Conservation (phyloP, 495 filamentous ascomycete species). For the Lasiosphaeria ovina region DNA sequence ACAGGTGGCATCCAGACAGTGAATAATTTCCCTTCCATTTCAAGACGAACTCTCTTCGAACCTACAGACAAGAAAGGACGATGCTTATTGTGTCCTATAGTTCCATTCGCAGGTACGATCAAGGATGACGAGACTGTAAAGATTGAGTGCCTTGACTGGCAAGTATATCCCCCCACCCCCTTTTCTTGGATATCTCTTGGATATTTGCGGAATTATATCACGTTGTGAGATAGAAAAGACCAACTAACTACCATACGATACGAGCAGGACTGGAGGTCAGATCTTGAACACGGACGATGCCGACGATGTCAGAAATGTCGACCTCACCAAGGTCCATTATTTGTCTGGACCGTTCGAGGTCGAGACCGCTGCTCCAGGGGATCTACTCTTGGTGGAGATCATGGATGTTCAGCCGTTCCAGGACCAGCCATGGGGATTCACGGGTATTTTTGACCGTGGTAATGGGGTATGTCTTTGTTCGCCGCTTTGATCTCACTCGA, state of each 20-base stretch:
- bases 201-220: too few species aligned
- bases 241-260: neutral
- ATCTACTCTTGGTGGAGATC: conserved; percentile 86
- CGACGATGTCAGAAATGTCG: conserved; percentile 82
- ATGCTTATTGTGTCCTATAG: conserved; percentile 37
- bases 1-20: conserved; percentile 95
- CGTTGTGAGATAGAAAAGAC: neutral
- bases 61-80: neutral
- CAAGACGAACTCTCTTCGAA: neutral
- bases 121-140: conserved; percentile 87
- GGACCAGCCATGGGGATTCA: conserved; percentile 89
- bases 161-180: conserved; percentile 11
- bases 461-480: conserved; percentile 56
- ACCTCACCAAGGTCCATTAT: conserved; percentile 83
- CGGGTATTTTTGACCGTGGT: conserved; percentile 74
- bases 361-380: conserved; percentile 80
- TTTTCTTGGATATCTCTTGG: neutral
- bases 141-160: conserved; percentile 91
- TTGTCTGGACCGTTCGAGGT: conserved; percentile 90
- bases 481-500: neutral
- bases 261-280: conserved; percentile 68
- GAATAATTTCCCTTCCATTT: conserved; percentile 22
- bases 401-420: conserved; percentile 93
- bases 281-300: conserved; percentile 87
- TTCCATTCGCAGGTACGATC: conserved; percentile 74